Evolutionary conservation across 129 eudicot genomes (phyloP), one percentile per base, ranked within the genome.

Genomic region (Lactuca sativa): DNA sequence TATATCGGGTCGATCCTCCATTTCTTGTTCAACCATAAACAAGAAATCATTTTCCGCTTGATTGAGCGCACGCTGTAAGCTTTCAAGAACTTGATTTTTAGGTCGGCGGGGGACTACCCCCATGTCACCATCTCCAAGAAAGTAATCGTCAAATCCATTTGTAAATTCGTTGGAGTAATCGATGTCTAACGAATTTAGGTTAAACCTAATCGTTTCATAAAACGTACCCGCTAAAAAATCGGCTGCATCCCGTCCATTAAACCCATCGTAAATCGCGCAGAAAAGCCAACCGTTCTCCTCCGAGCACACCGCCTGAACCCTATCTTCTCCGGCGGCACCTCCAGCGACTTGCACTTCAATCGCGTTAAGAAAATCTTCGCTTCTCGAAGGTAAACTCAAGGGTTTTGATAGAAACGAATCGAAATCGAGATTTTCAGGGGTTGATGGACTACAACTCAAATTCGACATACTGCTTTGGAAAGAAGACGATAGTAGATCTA

Each of bases 241-340:
- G 51, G 98, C 98, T 11, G 96, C 98, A 78, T 93, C 98, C 64
- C 98, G 80, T 34, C 98, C 98, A 31, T 93, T 93, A 67, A 93
- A 93, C 11, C 98, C 98, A 67, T 93, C 98, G 73, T 85, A 93
- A 51, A 93, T 85, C 1, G 81, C 92, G 72, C 98, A 93, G 59
- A 93, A 93, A 11, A 93, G 84, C 92, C 92, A 93, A n/a, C 95
- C 92, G 30, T 93, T 90, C 56, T 93, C 98, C 77, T 93, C 98
- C 11, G 98, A 93, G 73, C 98, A 93, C 71, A 93, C 96, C 12
- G 98, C 90, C 64, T 86, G 98, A 59, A 93, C 96, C 60, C 98
- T 76, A 70, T 93, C 98, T 80, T 93, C 98, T 47, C 98, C 98
- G 7, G 98, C 98, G 7, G 98, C 96, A 11, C 98, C 98, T 41